Evolutionary conservation across 2,329 filamentous ascomycete genomes (phyloP).

Genomic region (Cladophialophora psammophila): DNA sequence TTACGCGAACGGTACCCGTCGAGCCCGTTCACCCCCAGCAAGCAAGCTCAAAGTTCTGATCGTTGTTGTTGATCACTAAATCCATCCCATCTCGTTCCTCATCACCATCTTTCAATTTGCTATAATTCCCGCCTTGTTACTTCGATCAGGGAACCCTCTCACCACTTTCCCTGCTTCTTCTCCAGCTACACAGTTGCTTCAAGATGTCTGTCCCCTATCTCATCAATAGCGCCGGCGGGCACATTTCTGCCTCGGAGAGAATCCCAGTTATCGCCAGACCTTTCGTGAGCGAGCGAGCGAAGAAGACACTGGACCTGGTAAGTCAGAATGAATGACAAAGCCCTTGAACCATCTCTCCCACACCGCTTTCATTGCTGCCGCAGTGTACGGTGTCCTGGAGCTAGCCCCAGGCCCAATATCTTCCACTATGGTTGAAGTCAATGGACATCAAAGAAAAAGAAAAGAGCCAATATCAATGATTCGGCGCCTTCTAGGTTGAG

Average conservation of each 20-base stretch:
- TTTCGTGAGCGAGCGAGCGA: conserved; percentile 82
- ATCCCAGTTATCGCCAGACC: conserved; percentile 66
- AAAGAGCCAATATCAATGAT: conserved; percentile 11
- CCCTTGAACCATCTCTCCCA: neutral
- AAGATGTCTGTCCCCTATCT: conserved; percentile 42
- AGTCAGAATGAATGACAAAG: neutral
- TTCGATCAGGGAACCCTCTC: conserved; percentile 3
- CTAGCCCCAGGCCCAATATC: neutral
- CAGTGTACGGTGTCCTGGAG: neutral
- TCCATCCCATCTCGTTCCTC: conserved; percentile 5
- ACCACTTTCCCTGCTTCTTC: conserved; percentile 5
- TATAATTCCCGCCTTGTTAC: neutral
- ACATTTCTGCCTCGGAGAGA: conserved; percentile 59
- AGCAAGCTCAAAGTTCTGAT: neutral
- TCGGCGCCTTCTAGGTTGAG: conserved; percentile 67
- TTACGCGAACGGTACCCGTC: conserved; percentile 13
- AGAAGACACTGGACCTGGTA: conserved; percentile 80
- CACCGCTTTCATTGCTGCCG: neutral
- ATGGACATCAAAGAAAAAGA: neutral
- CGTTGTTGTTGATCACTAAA: conserved; percentile 22
- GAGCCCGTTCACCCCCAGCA: neutral
- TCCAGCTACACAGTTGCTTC: neutral
- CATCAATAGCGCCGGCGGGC: conserved; percentile 37
- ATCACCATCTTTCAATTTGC: neutral
- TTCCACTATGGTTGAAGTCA: neutral